Conservation (phyloP, 305 asterid genomes). For the Andrographis paniculata region DNA sequence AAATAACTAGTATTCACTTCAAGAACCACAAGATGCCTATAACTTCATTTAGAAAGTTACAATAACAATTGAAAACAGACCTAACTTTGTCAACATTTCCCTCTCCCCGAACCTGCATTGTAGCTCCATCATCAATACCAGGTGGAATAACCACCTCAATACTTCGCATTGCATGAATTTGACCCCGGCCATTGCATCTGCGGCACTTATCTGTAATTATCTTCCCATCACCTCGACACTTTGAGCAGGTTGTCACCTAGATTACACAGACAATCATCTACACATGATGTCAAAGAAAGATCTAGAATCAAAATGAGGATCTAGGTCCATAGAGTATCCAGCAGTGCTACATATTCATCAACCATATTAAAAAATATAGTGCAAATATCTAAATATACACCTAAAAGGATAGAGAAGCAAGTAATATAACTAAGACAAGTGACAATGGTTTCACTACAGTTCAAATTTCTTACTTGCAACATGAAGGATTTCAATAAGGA, state of each 20-base stretch:
- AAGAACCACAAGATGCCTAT: constrained; percentile 12
- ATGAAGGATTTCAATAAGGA: too few species aligned
- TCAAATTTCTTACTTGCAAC: too few species aligned
- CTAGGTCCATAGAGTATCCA: constrained; percentile 1
- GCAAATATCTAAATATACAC: too few species aligned
- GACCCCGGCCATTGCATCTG: constrained; percentile 69
- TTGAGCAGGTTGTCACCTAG: constrained; percentile 85
- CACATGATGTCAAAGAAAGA: constrained; percentile 32
- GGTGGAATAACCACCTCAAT: constrained; percentile 76
- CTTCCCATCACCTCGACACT: constrained; percentile 81
- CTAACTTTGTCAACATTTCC: constrained; percentile 77
- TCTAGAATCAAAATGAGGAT: constrained; percentile 15
- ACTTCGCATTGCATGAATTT: constrained; percentile 49
- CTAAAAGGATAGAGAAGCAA: too few species aligned
- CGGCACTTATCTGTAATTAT: constrained; percentile 68
- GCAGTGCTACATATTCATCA: too few species aligned
- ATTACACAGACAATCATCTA: constrained; percentile 43
- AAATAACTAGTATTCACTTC: constrained; percentile 11
- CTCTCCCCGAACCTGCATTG: constrained; percentile 79
- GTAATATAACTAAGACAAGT: too few species aligned
- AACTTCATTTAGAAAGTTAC: constrained; percentile 11
- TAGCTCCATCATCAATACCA: constrained; percentile 69
- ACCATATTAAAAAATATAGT: too few species aligned
- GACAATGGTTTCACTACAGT: too few species aligned
- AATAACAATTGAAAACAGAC: constrained; percentile 30